phyloP scores from a whole-genome alignment of 2,329 filamentous ascomycete genomes.

The Penicillium sp. region DNA sequence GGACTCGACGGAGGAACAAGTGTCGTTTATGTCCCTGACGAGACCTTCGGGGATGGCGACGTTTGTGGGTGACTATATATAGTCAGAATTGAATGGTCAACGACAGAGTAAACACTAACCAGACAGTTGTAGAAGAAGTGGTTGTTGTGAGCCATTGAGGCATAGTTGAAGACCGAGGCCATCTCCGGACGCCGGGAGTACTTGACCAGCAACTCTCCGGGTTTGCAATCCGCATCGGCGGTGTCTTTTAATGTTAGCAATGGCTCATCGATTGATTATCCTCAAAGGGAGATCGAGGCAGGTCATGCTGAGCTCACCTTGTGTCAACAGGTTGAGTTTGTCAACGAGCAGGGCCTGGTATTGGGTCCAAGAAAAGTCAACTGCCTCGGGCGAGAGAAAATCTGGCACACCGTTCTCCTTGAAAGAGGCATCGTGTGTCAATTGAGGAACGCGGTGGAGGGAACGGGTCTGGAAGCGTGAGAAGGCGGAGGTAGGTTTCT shows the following conservation, averaged over 20 bases:
- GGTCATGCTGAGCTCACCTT: slow-evolving; percentile 57
- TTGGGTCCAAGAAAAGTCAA: slow-evolving; percentile 75
- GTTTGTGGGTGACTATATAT: slow-evolving; percentile 41
- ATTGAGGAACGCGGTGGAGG: slow-evolving; percentile 51
- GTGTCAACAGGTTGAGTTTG: slow-evolving; percentile 73
- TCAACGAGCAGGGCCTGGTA: slow-evolving; percentile 76
- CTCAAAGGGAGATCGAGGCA: neutral
- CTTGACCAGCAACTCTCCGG: slow-evolving; percentile 70
- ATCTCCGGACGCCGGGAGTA: slow-evolving; percentile 76
- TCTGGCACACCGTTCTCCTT: slow-evolving; percentile 62
- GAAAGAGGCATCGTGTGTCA: slow-evolving; percentile 51
- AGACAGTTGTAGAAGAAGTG: slow-evolving; percentile 57
- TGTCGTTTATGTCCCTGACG: slow-evolving; percentile 61
- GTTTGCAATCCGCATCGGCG: slow-evolving; percentile 61
- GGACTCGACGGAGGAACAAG: slow-evolving; percentile 82
- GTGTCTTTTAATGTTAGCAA: slow-evolving; percentile 54
- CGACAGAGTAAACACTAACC: slow-evolving; percentile 31
- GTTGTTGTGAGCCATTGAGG: slow-evolving; percentile 94
- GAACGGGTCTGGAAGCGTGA: slow-evolving; percentile 39
- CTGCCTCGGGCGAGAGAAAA: slow-evolving; percentile 70
- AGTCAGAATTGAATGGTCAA: slow-evolving; percentile 3
- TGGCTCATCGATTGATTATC: neutral
- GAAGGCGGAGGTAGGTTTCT: slow-evolving; percentile 40
- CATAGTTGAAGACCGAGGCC: slow-evolving; percentile 89
- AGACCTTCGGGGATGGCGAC: slow-evolving; percentile 60